These are phyloP conservation scores for Helminthosporium solani DNA, from an alignment of 2,329 filamentous ascomycete genomes.

Conservation along the genomic window DNA sequence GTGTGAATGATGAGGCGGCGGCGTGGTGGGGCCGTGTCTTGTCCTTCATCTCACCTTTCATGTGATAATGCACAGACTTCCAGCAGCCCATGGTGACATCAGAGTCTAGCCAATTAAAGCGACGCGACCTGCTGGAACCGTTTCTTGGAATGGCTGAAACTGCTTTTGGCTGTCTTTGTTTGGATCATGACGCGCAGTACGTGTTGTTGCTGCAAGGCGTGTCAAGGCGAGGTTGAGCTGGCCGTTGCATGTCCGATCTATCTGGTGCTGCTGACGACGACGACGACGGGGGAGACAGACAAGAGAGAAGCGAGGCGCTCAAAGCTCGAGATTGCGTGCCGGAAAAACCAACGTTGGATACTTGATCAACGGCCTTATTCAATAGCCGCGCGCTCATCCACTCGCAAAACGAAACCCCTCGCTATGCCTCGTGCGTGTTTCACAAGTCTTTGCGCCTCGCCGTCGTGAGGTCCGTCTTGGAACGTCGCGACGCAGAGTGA, in stretches of 20 bases:
- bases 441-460: slow-evolving; percentile 32
- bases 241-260: too few relatives aligned
- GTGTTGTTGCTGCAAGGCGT: too few relatives aligned
- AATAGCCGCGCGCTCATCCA: too few relatives aligned
- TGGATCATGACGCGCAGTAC: neutral
- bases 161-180: neutral
- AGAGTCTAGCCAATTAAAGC: slow-evolving; percentile 3
- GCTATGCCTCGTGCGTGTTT: slow-evolving; percentile 24
- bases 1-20: too few relatives aligned
- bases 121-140: neutral
- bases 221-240: too few relatives aligned
- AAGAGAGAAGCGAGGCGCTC: too few relatives aligned
- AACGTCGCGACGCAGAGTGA: slow-evolving; percentile 26
- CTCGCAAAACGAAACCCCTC: too few relatives aligned
- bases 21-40: slow-evolving; percentile 6
- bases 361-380: too few relatives aligned
- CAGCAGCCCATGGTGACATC: slow-evolving; percentile 2
- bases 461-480: slow-evolving; percentile 28
- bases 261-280: too few relatives aligned
- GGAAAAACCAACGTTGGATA: too few relatives aligned
- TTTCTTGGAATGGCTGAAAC: neutral
- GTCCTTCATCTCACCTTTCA: neutral
- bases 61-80: slow-evolving; percentile 10
- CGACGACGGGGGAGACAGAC: too few relatives aligned
- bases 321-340: too few relatives aligned